phyloP scores from a whole-genome alignment of 1,139 yeast species.

The Yamadazyma epiphylla region DNA sequence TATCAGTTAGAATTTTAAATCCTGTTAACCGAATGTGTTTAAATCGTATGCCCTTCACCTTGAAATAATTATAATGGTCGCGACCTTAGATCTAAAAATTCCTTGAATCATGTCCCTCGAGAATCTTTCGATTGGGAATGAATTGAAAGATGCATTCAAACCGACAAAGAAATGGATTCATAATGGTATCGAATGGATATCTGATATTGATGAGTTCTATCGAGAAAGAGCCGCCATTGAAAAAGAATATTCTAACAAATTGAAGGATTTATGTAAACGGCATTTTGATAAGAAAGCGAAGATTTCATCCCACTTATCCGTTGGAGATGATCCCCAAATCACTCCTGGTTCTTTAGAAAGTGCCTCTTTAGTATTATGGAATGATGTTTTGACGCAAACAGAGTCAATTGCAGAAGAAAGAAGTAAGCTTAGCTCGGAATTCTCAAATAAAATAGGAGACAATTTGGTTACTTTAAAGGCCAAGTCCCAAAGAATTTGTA shows the following conservation, averaged over 20 bases:
- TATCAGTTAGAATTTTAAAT: constrained; percentile 13
- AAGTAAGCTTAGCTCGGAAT: constrained; percentile 55
- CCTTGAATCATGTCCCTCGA: constrained; percentile 15
- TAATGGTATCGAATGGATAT: constrained; percentile 70
- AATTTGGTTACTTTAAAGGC: constrained; percentile 54
- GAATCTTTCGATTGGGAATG: constrained; percentile 54
- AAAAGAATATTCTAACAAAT: constrained; percentile 71
- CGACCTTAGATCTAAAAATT: no score
- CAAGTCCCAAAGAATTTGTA: constrained; percentile 52
- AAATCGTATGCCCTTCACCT: constrained; percentile 13
- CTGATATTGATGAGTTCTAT: constrained; percentile 79
- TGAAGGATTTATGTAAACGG: constrained; percentile 61
- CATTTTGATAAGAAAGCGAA: constrained; percentile 77
- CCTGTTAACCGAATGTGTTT: constrained; percentile 14
- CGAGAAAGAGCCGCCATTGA: constrained; percentile 79
- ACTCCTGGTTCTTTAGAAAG: constrained; percentile 95
- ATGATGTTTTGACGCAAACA: constrained; percentile 79
- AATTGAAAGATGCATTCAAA: constrained; percentile 74
- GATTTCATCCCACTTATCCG: constrained; percentile 64
- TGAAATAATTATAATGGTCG: no score
- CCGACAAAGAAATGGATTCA: constrained; percentile 73
- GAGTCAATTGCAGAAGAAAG: constrained; percentile 76
- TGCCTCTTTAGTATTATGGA: constrained; percentile 94
- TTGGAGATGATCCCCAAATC: constrained; percentile 85
- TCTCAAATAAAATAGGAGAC: constrained; percentile 58